Conservation (phyloP, 1,284 basidiomycete species). For the Omphalotus olearius region DNA sequence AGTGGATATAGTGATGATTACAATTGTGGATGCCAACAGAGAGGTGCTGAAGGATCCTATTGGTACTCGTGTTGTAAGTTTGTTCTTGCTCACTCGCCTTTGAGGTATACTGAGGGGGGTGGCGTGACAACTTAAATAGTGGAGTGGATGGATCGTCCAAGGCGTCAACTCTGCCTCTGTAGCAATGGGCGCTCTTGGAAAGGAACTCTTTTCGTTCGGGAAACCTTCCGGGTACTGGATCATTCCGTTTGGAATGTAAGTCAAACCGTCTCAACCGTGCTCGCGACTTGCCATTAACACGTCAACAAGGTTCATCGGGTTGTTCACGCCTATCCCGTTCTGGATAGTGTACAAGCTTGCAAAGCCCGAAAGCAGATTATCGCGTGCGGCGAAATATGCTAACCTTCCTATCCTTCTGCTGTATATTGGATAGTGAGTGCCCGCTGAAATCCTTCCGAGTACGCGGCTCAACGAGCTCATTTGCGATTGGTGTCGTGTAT, state of each 20-base stretch:
- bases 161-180: slow-evolving; percentile 51
- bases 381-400: slow-evolving; percentile 37
- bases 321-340: slow-evolving; percentile 47
- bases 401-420: slow-evolving; percentile 46
- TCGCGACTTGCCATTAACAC: too few relatives aligned
- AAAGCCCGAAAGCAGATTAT: slow-evolving; percentile 25
- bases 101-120: neutral
- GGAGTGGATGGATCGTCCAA: slow-evolving; percentile 52
- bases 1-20: slow-evolving; percentile 40
- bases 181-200: slow-evolving; percentile 51
- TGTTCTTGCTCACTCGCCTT: neutral
- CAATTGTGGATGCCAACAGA: slow-evolving; percentile 44
- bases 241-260: slow-evolving; percentile 38
- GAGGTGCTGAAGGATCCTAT: slow-evolving; percentile 43
- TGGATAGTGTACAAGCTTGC: slow-evolving; percentile 41
- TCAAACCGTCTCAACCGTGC: neutral
- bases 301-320: slow-evolving; percentile 35
- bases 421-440: slow-evolving; percentile 41
- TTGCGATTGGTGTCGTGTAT: too few relatives aligned
- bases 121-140: slow-evolving; percentile 18
- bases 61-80: slow-evolving; percentile 39
- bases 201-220: slow-evolving; percentile 39
- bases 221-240: slow-evolving; percentile 45
- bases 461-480: too few relatives aligned
- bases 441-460: neutral